Evolutionary conservation across 805 yeast genomes (phyloP), one percentile per base, ranked within the genome.

Genomic region (Kodamaea kakaduensis): DNA sequence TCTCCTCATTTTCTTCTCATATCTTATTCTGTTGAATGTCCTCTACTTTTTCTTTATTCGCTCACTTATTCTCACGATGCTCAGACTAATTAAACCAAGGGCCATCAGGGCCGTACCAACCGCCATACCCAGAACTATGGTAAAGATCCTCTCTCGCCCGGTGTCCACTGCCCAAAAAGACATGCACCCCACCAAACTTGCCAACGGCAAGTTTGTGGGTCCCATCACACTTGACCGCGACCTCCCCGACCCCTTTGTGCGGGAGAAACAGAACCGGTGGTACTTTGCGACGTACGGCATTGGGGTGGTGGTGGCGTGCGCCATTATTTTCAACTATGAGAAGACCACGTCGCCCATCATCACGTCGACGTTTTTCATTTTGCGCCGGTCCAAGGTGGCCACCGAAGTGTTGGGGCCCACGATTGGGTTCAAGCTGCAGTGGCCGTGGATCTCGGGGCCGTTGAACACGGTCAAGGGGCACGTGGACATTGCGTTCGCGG

Each of bases 401-500:
- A 69, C 77, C 36, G 75, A 73, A 16, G 52, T 63, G 2, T 63
- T 90, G 31, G 97, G 97, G 13, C 75, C 73, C 31, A 79, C 84
- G 50, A 84, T 90, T 44, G 78, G 78, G 24, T 87, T 81, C 53
- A 73, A 77, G 18, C 77, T 81, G 17, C 61, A 83, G 22, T 75
- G 81, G 65, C 97, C 98, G 4, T 93, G 96, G 96, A 79, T 90
- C 40, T 63, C 71, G 38, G 98, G 98, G 9, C 75, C 78, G 29
- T 65, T 93, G 44, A 87, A 89, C 48, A 86, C 93, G 18, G 87
- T 86, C 42, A 71, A 77, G 42, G 96, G 96, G 17, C 67, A 73
- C 13, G 83, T 93, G 25, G 83, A 90, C 55, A 75, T 93, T 43
- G 58, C 59, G 18, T 88, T 87, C 49, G 61, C 69, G 22, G 84